Evolutionary conservation across 768 basidiomycete genomes (phyloP), one percentile per base, ranked within the genome.

Genomic region (Coprinellus aureogranulatus): DNA sequence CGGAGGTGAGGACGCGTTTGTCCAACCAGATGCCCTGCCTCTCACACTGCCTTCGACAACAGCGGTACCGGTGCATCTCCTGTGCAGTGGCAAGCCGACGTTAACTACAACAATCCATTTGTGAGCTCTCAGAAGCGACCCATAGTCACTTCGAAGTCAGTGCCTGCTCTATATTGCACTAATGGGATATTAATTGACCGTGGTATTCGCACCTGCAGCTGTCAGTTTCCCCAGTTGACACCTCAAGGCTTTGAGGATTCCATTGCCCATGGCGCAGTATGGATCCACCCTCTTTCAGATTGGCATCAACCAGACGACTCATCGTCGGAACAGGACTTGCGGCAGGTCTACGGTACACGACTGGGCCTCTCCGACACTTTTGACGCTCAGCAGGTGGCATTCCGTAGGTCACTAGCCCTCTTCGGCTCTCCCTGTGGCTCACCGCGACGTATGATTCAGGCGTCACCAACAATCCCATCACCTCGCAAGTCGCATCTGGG

Each of bases 381-480:
- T 30, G 73, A 80, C 55, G 50, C 75, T 0, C 63, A 66, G 0
- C 64, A 59, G n/a, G 67, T 66, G 22, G 68, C 65, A 55, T 72
- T 82, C 44, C 77, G 79, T 78, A 47, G 28, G 73, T 70, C 25
- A 2, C n/a, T n/a, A 34, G 18, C 51, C 26, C 16, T 22, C 5
- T 25, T 16, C 18, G 10, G 40, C 25, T 1, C 1, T 45, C 34
- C 3, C 39, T 9, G n/a, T 44, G 2, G 44, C 25, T 41, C 44
- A 2, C 25, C 37, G 22, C 18, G 30, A 22, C 48, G 23, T 20
- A 2, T 53, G 8, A 4, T 31, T 5, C 51, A 79, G 78, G 80
- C 4, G 79, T 81, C 4, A 82, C 81, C 2, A 80, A 80, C 67
- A 82, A 82, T 50, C 74, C 72, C 18, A 80, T 82, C 27, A 81